Conservation (phyloP, 257 asterid species). For the Primulina tabacum region DNA sequence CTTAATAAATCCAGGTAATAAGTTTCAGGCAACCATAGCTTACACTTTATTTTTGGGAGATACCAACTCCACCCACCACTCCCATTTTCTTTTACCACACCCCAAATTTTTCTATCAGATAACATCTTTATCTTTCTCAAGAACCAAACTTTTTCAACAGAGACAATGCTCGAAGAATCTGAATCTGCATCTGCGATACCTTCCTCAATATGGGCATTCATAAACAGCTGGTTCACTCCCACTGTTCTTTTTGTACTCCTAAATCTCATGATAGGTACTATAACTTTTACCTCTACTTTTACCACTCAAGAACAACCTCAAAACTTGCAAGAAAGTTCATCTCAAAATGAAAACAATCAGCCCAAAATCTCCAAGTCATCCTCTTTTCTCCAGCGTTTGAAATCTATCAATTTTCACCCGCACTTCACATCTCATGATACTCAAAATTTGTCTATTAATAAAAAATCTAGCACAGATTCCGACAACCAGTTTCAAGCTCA, state of each 20-base stretch:
- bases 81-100: neutral
- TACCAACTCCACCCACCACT: neutral
- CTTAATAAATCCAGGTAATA: too few relatives aligned
- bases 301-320: conserved; percentile 45
- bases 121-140: neutral
- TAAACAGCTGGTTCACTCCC: conserved; percentile 91
- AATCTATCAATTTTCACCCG: conserved; percentile 47
- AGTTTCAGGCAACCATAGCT: neutral
- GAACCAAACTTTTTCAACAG: neutral
- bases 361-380: conserved; percentile 15
- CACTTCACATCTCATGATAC: conserved; percentile 43
- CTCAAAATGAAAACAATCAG: conserved; percentile 12
- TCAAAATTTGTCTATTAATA: conserved; percentile 12
- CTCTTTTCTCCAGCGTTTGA: conserved; percentile 69
- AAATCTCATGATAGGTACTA: conserved; percentile 76
- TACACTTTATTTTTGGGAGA: neutral
- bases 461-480: conserved; percentile 33
- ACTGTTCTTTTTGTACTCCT: conserved; percentile 75
- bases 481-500: conserved; percentile 33
- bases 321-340: conserved; percentile 18
- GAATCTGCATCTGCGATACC: conserved; percentile 60
- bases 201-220: conserved; percentile 72
- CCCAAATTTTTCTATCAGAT: neutral
- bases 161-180: conserved; percentile 60
- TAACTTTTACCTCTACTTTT: conserved; percentile 55